phyloP scores from a whole-genome alignment of 73 alveolate species.

The Durusdinium trenchii region DNA sequence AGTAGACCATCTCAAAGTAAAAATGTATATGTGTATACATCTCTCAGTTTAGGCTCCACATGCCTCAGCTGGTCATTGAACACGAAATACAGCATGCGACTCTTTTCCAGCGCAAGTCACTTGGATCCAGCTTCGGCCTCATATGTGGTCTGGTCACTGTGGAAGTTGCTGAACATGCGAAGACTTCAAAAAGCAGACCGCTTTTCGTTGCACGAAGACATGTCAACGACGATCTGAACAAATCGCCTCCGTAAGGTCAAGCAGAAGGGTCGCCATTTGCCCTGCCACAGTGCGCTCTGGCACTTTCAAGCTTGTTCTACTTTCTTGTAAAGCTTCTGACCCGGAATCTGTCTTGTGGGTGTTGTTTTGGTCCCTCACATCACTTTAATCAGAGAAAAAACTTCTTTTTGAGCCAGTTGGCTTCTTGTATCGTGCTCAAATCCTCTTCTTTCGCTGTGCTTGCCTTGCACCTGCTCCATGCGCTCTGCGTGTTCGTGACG shows the following conservation, averaged over 20 bases:
- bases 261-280: constrained; percentile 26
- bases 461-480: constrained; percentile 17
- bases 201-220: no score
- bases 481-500: constrained; percentile 48
- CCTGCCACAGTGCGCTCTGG: neutral
- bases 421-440: neutral
- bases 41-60: no score
- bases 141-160: no score
- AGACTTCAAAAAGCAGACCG: no score
- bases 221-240: neutral
- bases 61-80: no score
- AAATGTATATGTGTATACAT: no score
- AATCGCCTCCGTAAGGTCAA: constrained; percentile 5
- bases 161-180: no score
- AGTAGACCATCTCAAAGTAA: no score
- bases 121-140: no score
- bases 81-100: no score
- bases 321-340: neutral
- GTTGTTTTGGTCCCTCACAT: neutral
- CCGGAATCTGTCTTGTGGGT: neutral
- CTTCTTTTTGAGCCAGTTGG: no score
- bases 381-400: neutral
- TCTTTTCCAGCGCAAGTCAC: no score
- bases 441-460: neutral
- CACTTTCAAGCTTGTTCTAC: neutral